Evolutionary conservation across 352 stramenopile species (phyloP).

Genomic region (Pilasporangium apinafurcum): DNA sequence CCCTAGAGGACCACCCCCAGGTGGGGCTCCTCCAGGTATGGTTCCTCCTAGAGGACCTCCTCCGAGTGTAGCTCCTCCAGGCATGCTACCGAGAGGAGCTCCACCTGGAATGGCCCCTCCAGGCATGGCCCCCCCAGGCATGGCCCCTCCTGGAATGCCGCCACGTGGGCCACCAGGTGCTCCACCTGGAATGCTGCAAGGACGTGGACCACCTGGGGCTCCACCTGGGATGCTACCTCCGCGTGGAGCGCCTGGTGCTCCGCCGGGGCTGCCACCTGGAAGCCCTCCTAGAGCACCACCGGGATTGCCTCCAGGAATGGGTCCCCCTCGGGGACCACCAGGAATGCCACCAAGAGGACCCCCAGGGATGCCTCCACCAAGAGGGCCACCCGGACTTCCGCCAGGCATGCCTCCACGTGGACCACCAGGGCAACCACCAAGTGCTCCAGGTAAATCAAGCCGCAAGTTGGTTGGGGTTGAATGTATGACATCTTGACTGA

Average conservation of each 20-base stretch:
- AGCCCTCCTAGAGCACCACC: constrained; percentile 2
- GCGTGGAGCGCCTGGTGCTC: too few species aligned
- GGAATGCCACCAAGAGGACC: constrained; percentile 9
- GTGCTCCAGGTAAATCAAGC: constrained; percentile 3
- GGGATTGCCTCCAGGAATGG: background rate
- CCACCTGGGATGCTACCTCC: background rate
- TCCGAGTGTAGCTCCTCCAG: constrained; percentile 2
- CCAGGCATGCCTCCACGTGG: constrained; percentile 17
- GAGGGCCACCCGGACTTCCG: constrained; percentile 11
- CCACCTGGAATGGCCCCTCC: constrained; percentile 1
- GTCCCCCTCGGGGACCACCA: constrained; percentile 6
- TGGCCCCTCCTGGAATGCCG: constrained; percentile 3
- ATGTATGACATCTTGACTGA: too few species aligned
- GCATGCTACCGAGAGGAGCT: constrained; percentile 3
- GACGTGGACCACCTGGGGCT: constrained; percentile 2
- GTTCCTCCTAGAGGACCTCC: background rate
- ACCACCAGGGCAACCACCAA: too few species aligned
- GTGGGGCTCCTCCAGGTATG: constrained; percentile 2
- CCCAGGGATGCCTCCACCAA: constrained; percentile 8
- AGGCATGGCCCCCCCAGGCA: constrained; percentile 1
- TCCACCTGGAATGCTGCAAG: constrained; percentile 1
- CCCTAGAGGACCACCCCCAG: constrained; percentile 4
- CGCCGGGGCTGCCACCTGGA: constrained; percentile 8
- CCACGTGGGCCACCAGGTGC: constrained; percentile 3
- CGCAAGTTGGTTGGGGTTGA: too few species aligned